These are phyloP conservation scores for Arthromyces matolae DNA, from an alignment of 768 basidiomycete species.

Conservation along the genomic window DNA sequence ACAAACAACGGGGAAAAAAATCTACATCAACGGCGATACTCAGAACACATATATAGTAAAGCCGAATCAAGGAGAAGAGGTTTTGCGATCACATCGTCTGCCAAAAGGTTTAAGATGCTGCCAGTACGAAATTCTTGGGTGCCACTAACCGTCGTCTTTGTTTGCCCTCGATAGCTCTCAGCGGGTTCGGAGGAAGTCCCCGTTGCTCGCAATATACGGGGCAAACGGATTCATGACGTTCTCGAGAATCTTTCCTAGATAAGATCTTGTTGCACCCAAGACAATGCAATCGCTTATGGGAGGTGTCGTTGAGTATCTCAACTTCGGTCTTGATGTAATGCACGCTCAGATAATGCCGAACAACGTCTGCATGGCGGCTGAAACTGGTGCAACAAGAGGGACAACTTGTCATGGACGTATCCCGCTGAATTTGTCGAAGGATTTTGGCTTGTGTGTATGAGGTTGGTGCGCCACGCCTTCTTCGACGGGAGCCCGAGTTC, in stretches of 20 bases:
- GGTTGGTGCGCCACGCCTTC: background rate
- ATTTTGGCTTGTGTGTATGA: background rate
- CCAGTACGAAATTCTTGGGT: background rate
- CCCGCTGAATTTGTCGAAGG: slow-evolving; percentile 4
- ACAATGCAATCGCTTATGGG: slow-evolving; percentile 8
- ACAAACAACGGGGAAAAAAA: too few species aligned
- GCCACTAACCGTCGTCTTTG: slow-evolving; percentile 1
- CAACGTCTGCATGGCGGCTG: slow-evolving; percentile 11
- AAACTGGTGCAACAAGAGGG: slow-evolving; percentile 3
- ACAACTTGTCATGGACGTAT: slow-evolving; percentile 5
- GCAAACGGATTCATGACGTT: slow-evolving; percentile 12
- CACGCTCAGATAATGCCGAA: slow-evolving; percentile 9
- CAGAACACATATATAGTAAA: too few species aligned
- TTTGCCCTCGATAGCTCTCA: background rate
- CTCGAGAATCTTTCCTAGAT: slow-evolving; percentile 12
- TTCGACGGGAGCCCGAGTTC: background rate
- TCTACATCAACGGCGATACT: background rate
- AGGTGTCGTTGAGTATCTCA: slow-evolving; percentile 11
- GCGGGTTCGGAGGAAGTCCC: background rate
- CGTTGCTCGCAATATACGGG: slow-evolving; percentile 3
- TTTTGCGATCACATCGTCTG: background rate
- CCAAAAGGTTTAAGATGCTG: background rate
- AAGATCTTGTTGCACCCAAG: slow-evolving; percentile 13
- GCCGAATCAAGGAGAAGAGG: too few species aligned
- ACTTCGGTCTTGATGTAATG: slow-evolving; percentile 2